Evolutionary conservation across 805 yeast species (phyloP).

Genomic region (Pichia californica): DNA sequence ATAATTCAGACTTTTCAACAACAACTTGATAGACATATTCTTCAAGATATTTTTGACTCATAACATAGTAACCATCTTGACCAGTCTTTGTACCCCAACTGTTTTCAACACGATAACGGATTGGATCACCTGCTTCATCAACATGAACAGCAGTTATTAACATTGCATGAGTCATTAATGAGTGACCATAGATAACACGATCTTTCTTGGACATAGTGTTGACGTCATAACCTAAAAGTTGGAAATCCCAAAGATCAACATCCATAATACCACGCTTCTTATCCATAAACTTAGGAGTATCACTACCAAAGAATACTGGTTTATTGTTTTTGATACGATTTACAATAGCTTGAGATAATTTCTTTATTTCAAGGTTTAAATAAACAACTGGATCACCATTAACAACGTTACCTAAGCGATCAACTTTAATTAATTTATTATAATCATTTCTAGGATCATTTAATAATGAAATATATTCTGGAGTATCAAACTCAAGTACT

Average conservation of each 20-base stretch:
- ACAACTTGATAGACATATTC: constrained; percentile 72
- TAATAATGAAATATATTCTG: constrained; percentile 56
- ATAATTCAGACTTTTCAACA: constrained; percentile 40
- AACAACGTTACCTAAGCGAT: constrained; percentile 64
- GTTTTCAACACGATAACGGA: constrained; percentile 69
- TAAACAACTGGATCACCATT: constrained; percentile 69
- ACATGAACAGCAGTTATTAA: constrained; percentile 74
- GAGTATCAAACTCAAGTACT: constrained; percentile 46
- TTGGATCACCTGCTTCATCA: constrained; percentile 53
- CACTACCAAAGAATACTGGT: constrained; percentile 84
- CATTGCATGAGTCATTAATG: constrained; percentile 90
- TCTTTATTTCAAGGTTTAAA: constrained; percentile 57
- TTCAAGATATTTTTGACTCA: constrained; percentile 70
- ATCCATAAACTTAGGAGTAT: constrained; percentile 75
- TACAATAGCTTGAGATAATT: constrained; percentile 55
- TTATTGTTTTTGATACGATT: constrained; percentile 64
- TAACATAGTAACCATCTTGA: constrained; percentile 57
- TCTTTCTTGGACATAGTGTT: constrained; percentile 52
- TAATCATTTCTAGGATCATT: constrained; percentile 78
- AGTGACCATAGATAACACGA: constrained; percentile 61
- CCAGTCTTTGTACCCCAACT: constrained; percentile 73
- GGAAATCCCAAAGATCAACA: constrained; percentile 59
- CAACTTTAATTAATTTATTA: constrained; percentile 59
- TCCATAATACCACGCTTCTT: constrained; percentile 66
- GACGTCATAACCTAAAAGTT: constrained; percentile 44